Percentiles rank a stretch among this genome's conserved stretches.
Evolutionary conservation across 2,329 filamentous ascomycete species (phyloP).

Genomic region (Penicillium sp.): DNA sequence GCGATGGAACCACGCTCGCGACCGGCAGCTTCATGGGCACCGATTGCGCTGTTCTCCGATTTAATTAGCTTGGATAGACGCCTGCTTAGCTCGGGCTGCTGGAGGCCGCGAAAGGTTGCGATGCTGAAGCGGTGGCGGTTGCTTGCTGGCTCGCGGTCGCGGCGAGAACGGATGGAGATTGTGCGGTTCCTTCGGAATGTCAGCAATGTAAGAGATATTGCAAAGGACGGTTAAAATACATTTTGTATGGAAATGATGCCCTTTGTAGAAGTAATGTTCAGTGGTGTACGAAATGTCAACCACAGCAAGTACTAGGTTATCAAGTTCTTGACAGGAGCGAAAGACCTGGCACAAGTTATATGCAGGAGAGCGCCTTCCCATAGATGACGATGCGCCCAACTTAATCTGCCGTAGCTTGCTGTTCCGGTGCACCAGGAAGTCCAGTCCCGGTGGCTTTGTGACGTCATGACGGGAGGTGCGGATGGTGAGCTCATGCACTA

Average conservation of each 20-base stretch:
- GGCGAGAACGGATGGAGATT: constrained; percentile 42
- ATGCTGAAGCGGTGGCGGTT: constrained; percentile 62
- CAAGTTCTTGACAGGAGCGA: background rate
- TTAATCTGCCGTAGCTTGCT: constrained; percentile 4
- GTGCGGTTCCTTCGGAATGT: constrained; percentile 41
- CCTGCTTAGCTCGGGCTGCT: constrained; percentile 85
- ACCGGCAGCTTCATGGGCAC: constrained; percentile 79
- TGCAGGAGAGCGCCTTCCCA: constrained; percentile 19
- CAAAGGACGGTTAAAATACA: constrained; percentile 8
- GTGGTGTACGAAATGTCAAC: background rate
- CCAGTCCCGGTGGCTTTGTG: constrained; percentile 23
- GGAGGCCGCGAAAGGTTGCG: constrained; percentile 77
- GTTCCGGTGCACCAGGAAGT: constrained; percentile 12
- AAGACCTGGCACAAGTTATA: background rate
- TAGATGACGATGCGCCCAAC: constrained; percentile 25
- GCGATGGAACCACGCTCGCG: constrained; percentile 84
- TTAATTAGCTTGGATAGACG: constrained; percentile 93
- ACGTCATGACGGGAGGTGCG: constrained; percentile 34
- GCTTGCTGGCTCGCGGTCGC: constrained; percentile 26
- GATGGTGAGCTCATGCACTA: constrained; percentile 29
- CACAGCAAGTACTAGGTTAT: background rate
- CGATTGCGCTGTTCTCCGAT: constrained; percentile 85
- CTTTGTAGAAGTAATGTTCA: background rate
- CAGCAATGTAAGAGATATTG: background rate
- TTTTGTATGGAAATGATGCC: constrained; percentile 1